Evolutionary conservation across 1,284 basidiomycete species (phyloP).

Genomic region (Sanghuangporus baumii): DNA sequence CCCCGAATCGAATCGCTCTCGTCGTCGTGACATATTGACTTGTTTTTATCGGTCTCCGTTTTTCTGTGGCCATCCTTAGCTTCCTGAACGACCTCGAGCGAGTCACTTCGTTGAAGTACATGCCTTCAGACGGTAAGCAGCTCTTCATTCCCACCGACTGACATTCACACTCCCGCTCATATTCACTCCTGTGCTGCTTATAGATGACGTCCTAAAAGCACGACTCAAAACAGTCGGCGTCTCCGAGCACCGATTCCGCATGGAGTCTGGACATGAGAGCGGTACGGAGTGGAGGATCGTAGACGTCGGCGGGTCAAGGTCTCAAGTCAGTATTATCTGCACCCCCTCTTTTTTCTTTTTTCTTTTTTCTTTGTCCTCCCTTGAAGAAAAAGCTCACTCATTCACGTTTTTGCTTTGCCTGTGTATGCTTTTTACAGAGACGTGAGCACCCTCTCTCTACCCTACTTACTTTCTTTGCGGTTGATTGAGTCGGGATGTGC

Average conservation of each 20-base stretch:
- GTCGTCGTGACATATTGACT: neutral
- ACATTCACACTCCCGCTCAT: neutral
- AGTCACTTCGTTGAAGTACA: constrained; percentile 19
- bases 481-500: neutral
- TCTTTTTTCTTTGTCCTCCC: neutral
- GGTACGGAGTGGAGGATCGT: constrained; percentile 23
- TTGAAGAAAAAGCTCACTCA: neutral
- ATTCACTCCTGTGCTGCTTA: neutral
- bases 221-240: constrained; percentile 25
- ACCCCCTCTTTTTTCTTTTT: neutral
- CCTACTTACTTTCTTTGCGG: neutral
- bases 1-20: neutral
- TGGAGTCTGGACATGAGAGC: constrained; percentile 22
- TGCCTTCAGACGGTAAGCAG: constrained; percentile 19
- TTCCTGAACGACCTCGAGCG: constrained; percentile 22
- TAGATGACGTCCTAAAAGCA: constrained; percentile 24
- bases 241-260: constrained; percentile 22
- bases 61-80: constrained; percentile 1
- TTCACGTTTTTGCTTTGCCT: neutral
- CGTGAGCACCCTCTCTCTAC: constrained; percentile 10
- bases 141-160: neutral
- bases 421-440: constrained; percentile 11
- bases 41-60: neutral
- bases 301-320: constrained; percentile 23
- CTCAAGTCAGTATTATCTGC: constrained; percentile 18